Base-by-base conservation (phyloP, 2,329 filamentous ascomycete species). In the Pestalotiopsis fici region DNA sequence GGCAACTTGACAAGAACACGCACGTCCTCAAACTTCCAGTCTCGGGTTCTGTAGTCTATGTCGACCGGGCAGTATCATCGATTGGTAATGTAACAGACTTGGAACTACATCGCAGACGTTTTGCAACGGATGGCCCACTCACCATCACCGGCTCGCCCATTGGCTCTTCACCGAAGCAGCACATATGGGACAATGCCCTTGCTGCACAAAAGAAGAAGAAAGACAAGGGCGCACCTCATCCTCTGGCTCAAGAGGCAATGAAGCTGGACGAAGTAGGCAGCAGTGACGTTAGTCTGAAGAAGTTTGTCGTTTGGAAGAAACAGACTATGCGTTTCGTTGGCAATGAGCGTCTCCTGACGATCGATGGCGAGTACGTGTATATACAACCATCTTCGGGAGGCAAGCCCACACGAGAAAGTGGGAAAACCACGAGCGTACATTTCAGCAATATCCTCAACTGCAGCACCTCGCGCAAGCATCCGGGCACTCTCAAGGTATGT, bases 321-420 rank as follows among this genome's bases (percentile, higher is more conserved):
- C 92, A 95, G 78, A 90, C 92, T 9, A 93, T 96, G 87, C 90
- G 92, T 27, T 91, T 96, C 73, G 90, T 93, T 55, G 90, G 89
- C 3, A 92, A 93, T 68, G 91, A 94, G 73, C 88, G 92, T 67
- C 88, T 93, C 11, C 83, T 96, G 55, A 90, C 92, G 59, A 93
- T 97, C 71, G 93, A 95, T 73, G 92, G 92, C 68, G 93, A 97
- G 77, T 96, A 95, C 77, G 89, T 97, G 69, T 93, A 95, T 78
- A 94, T 97, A 73, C 91, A 94, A 86, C 92, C 93, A 28, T 85
- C 88, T 1, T 87, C 87, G 2, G 86, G 86, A 11, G 90, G 90
- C 47, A 93, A 92, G 76, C 87, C 88, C 12, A 81, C 89, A 67
- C 86, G 88, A 68, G 89, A 91, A 66, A 86, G 84, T 25, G 88